Evolutionary conservation across 2,329 filamentous ascomycete species (phyloP), one percentile per base, ranked within the genome.

Genomic region (Xylariaceae sp.): DNA sequence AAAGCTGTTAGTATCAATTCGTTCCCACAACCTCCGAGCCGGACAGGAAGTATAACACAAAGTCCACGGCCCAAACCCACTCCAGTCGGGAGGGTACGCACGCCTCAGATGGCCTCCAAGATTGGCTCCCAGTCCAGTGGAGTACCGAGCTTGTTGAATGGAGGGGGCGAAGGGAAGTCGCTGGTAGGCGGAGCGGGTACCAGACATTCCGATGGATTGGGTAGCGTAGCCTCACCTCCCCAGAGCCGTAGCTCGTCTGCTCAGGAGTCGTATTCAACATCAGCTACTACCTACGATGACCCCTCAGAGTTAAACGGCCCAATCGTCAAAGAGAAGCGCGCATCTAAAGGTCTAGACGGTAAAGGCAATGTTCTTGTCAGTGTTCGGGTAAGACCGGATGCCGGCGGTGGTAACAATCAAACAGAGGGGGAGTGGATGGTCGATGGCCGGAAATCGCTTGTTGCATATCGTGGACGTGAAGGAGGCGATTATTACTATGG

Each of bases 281-380:
- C 87, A 49, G 89, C 87, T 16, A 96, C 91, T 0, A 92, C 88
- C 0, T 91, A 91, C 65, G 92, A 96, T 65, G 92, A 95, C 57
- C 76, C 80, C 22, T 81, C 80, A 21, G 88, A 92, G 29, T 72
- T 50, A 22, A 59, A 72, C 18, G 65, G 70, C 2, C 69, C 71
- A 26, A 59, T 68, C 13, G 70, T 67, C 5, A 63, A 58, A 39
- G 75, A 73, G 59, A 84, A 74, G 69, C 77, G 73, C 54, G 57
- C 71, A 52, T 81, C 83, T 53, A 79, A 83, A 63, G 64, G 70
- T 34, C 30, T 61, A 1, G 91, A 96, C 64, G 83, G 80, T 51
- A 97, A 96, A 70, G 94, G 94, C 48, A 99, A 99, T 67, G 92
- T 99, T 13, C 73, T 97, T 57, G 92, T 99, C 63, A 97, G 94